A percentile compares a stretch with the other conserved stretches of the same genome.
phyloP scores from a whole-genome alignment of 2,329 filamentous ascomycete species.

The Grosmannia clavigera region DNA sequence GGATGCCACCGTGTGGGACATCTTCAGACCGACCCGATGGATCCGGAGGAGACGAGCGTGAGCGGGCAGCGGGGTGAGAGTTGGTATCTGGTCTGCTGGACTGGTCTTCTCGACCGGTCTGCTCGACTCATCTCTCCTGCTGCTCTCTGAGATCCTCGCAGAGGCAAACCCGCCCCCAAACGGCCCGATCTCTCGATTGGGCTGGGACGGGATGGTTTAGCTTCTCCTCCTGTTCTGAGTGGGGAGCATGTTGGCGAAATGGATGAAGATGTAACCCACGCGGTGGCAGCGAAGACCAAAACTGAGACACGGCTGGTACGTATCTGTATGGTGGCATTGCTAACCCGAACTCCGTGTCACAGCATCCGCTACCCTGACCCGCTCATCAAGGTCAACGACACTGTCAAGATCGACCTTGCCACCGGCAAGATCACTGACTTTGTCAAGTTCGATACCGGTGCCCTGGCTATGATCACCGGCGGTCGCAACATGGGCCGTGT shows the following conservation, averaged over 20 bases:
- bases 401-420: constrained; percentile 94
- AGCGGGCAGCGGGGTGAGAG: constrained; percentile 1
- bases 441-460: constrained; percentile 97
- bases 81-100: background rate
- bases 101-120: background rate
- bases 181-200: background rate
- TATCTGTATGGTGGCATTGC: constrained; percentile 25
- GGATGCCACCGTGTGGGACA: constrained; percentile 35
- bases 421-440: constrained; percentile 98
- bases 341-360: constrained; percentile 13
- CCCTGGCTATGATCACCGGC: constrained; percentile 97
- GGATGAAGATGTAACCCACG: background rate
- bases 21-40: background rate
- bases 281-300: constrained; percentile 1
- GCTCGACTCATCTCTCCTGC: background rate
- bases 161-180: background rate
- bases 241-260: background rate
- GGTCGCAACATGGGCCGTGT: constrained; percentile 99
- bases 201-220: background rate
- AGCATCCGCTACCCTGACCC: constrained; percentile 99
- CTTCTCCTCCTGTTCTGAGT: background rate
- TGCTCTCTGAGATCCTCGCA: background rate
- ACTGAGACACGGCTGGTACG: constrained; percentile 11
- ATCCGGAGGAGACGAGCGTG: background rate
- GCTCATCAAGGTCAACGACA: constrained; percentile 98